These are phyloP conservation scores for Boletus sp. DNA, from an alignment of 1,284 basidiomycete species.

Conservation along the genomic window DNA sequence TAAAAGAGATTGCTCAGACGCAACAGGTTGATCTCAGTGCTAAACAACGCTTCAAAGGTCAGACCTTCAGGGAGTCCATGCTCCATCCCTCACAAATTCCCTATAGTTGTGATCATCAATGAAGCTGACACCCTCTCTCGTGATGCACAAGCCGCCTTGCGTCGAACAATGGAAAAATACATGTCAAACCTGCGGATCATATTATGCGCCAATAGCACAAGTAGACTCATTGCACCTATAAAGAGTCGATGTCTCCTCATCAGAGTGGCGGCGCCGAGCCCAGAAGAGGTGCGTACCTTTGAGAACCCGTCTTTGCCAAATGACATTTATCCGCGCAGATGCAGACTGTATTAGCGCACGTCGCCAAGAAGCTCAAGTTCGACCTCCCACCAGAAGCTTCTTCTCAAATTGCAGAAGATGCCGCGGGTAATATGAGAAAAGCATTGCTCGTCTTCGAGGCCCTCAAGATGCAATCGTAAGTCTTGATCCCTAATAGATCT, in stretches of 20 bases:
- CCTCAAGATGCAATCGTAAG: conserved; percentile 90
- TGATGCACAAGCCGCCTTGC: conserved; percentile 95
- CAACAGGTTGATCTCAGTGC: conserved; percentile 97
- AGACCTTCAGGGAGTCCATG: conserved; percentile 2
- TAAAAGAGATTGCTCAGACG: conserved; percentile 99
- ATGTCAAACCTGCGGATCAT: conserved; percentile 98
- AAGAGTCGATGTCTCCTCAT: conserved; percentile 93
- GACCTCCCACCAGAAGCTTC: conserved; percentile 76
- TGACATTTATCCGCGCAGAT: conserved; percentile 54
- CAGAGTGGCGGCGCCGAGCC: conserved; percentile 85
- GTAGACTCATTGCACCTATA: conserved; percentile 96
- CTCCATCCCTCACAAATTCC: conserved; percentile 2
- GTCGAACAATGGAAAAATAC: conserved; percentile 99
- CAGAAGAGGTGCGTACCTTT: conserved; percentile 60
- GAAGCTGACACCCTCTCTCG: conserved; percentile 94
- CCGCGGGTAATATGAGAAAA: conserved; percentile 91
- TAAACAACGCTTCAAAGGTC: conserved; percentile 96
- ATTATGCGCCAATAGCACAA: conserved; percentile 96
- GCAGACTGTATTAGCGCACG: conserved; percentile 73
- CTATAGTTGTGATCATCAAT: conserved; percentile 94
- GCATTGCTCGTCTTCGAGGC: conserved; percentile 95
- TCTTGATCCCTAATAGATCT: conserved; percentile 10
- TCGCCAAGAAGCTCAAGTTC: conserved; percentile 83
- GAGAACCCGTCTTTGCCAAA: background rate
- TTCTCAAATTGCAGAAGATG: conserved; percentile 74